A percentile compares a stretch with the other conserved stretches of the same genome.
phyloP scores from a whole-genome alignment of 2,329 filamentous ascomycete genomes.

The Pseudogymnoascus verrucosus region DNA sequence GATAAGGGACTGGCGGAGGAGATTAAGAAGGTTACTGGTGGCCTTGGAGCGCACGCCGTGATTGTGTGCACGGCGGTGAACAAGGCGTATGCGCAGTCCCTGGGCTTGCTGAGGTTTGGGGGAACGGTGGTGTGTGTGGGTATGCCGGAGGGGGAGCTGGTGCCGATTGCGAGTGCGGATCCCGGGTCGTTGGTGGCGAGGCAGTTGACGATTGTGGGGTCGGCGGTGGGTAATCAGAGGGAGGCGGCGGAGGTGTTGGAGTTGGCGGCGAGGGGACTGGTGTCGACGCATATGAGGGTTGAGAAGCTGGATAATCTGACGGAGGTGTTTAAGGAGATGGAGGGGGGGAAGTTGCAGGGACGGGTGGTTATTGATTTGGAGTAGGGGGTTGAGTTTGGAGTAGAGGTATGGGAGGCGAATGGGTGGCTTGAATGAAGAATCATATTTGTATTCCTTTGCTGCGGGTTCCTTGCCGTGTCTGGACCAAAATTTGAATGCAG shows the following conservation, averaged over 20 bases:
- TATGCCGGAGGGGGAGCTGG: slow-evolving; percentile 36
- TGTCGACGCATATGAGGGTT: slow-evolving; percentile 36
- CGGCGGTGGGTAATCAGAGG: slow-evolving; percentile 41
- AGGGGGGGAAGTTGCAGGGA: background rate
- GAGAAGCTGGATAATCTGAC: slow-evolving; percentile 41
- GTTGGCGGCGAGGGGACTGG: slow-evolving; percentile 38
- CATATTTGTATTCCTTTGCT: background rate
- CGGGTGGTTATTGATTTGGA: slow-evolving; percentile 36
- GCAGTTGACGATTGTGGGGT: slow-evolving; percentile 40
- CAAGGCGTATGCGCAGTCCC: slow-evolving; percentile 40
- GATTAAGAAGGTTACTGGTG: slow-evolving; percentile 48
- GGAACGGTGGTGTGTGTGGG: slow-evolving; percentile 46
- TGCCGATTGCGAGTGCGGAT: slow-evolving; percentile 35
- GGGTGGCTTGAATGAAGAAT: background rate
- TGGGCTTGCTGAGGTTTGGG: slow-evolving; percentile 39
- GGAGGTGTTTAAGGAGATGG: slow-evolving; percentile 31
- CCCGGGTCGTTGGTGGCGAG: slow-evolving; percentile 34
- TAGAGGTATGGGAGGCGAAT: background rate
- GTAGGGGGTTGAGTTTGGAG: background rate
- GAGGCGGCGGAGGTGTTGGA: slow-evolving; percentile 43
- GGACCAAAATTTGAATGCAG: background rate
- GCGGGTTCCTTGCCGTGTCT: background rate
- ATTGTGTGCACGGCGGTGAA: slow-evolving; percentile 49
- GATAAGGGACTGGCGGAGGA: slow-evolving; percentile 36
- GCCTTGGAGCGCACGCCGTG: slow-evolving; percentile 49